Conservation (phyloP, 2,329 filamentous ascomycete genomes). For the Hypoxylon sp. region DNA sequence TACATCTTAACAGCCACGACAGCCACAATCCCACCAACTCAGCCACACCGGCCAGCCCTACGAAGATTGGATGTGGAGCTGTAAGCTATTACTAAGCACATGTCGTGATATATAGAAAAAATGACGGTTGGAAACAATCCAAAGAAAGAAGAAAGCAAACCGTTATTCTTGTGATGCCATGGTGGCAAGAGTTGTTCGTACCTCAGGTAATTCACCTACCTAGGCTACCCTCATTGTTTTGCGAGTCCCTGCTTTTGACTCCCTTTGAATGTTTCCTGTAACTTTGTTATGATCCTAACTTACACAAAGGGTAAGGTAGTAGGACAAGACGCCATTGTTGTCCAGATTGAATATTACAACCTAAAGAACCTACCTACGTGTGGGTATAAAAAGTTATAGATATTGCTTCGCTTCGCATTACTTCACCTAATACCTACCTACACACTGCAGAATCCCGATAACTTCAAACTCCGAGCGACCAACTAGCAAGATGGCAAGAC, state of each 20-base stretch:
- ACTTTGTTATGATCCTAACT: not conserved
- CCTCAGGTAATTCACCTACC: too few relatives aligned
- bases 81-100: too few relatives aligned
- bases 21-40: too few relatives aligned
- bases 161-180: not conserved
- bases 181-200: not conserved
- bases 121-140: not conserved
- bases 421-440: not conserved
- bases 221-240: too few relatives aligned
- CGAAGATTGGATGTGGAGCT: too few relatives aligned
- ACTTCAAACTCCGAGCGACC: not conserved
- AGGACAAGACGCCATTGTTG: not conserved
- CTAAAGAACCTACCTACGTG: not conserved
- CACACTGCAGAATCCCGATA: not conserved
- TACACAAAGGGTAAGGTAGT: not conserved
- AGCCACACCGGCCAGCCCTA: too few relatives aligned
- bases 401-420: not conserved
- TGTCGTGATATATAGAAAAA: not conserved
- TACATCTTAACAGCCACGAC: not conserved
- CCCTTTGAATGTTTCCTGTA: too few relatives aligned
- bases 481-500: not conserved
- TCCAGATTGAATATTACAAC: not conserved
- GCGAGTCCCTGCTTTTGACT: too few relatives aligned
- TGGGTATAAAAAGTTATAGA: too few relatives aligned
- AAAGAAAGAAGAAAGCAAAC: not conserved